Conservation (phyloP, 805 yeast species). For the Wickerhamomyces sydowiorum region DNA sequence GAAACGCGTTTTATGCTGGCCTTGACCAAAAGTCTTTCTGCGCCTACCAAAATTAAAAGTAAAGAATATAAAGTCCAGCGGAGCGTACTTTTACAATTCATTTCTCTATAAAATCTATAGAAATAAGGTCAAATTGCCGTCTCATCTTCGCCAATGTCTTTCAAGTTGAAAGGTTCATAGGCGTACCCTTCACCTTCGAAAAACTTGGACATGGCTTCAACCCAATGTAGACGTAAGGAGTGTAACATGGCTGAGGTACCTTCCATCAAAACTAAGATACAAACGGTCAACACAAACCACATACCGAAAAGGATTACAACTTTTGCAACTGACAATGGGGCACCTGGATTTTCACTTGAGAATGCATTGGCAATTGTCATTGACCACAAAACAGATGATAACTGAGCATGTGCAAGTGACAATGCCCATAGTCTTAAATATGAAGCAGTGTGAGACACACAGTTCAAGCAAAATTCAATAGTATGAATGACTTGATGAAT, state of each 20-base stretch:
- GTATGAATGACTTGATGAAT: slow-evolving; percentile 97
- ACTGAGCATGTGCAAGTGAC: slow-evolving; percentile 94
- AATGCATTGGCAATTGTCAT: slow-evolving; percentile 89
- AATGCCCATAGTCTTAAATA: slow-evolving; percentile 95
- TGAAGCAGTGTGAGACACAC: slow-evolving; percentile 98
- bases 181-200: slow-evolving; percentile 95
- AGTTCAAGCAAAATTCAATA: slow-evolving; percentile 92
- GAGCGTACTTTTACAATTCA: neutral
- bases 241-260: slow-evolving; percentile 99
- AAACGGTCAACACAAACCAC: slow-evolving; percentile 92
- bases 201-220: slow-evolving; percentile 97
- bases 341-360: slow-evolving; percentile 37
- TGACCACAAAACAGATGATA: slow-evolving; percentile 91
- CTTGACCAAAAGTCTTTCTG: neutral
- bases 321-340: slow-evolving; percentile 61
- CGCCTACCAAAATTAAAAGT: too few species aligned
- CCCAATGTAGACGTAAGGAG: slow-evolving; percentile 98
- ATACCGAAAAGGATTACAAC: slow-evolving; percentile 80
- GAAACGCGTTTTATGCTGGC: neutral
- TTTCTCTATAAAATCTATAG: neutral
- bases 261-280: slow-evolving; percentile 92
- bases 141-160: slow-evolving; percentile 7
- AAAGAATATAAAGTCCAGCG: too few species aligned
- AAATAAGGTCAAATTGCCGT: neutral
- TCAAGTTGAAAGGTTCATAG: slow-evolving; percentile 82